Conservation (phyloP, 495 filamentous ascomycete genomes). For the Mytilinidion resinicola region DNA sequence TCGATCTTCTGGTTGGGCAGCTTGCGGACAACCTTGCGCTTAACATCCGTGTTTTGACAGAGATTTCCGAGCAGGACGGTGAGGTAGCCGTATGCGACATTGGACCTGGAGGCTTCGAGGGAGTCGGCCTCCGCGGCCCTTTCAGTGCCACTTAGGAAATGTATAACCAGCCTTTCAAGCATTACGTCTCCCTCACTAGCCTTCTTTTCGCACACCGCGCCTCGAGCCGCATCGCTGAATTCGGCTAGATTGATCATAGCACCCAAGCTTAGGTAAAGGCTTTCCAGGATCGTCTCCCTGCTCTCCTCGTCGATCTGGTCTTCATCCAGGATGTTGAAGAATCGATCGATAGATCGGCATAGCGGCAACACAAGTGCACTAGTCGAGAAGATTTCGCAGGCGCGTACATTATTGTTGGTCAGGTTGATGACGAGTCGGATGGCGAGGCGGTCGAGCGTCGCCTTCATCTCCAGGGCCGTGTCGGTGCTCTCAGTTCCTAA, state of each 20-base stretch:
- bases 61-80: slow-evolving; percentile 77
- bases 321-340: slow-evolving; percentile 26
- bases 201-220: slow-evolving; percentile 31
- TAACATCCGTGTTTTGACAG: slow-evolving; percentile 54
- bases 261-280: slow-evolving; percentile 71
- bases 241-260: slow-evolving; percentile 87
- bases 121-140: slow-evolving; percentile 66
- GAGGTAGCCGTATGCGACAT: slow-evolving; percentile 87
- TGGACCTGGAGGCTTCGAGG: slow-evolving; percentile 72
- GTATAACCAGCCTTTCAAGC: slow-evolving; percentile 43
- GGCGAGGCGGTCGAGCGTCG: slow-evolving; percentile 14
- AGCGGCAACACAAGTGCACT: slow-evolving; percentile 52
- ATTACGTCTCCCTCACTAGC: slow-evolving; percentile 11
- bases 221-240: slow-evolving; percentile 53
- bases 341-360: slow-evolving; percentile 40
- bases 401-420: slow-evolving; percentile 69
- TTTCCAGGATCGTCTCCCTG: slow-evolving; percentile 51
- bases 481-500: not conserved
- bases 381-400: slow-evolving; percentile 60
- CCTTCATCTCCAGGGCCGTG: not conserved
- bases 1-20: slow-evolving; percentile 56
- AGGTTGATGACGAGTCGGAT: slow-evolving; percentile 78
- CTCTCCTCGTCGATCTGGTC: slow-evolving; percentile 38
- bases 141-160: slow-evolving; percentile 49
- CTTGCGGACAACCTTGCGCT: slow-evolving; percentile 40